Evolutionary conservation across 371 early-diverging fungal genomes (phyloP), one percentile per base, ranked within the genome.

Genomic region (Nematocida ironsii): DNA sequence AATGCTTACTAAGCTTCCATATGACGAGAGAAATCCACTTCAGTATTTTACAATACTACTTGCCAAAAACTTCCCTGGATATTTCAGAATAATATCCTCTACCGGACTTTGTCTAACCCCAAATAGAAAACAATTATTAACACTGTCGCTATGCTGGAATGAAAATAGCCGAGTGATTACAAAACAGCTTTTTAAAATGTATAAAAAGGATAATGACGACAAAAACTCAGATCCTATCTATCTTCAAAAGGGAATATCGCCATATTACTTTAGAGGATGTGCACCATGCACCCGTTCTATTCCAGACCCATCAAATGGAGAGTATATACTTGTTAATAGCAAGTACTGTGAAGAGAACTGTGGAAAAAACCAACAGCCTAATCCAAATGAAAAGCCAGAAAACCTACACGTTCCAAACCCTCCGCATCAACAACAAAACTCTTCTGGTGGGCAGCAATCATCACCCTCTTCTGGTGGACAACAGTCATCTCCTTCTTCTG

Each of bases 231-330:
- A 54, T 1, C 16, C 48, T 6, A 64, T 64, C 5, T 16, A 27
- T 27, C 2, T 73, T 48, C 25, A 23, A 7, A 62, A 62, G 25
- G 73, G 69, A 48, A 78, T 78, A 23, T 56, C 61, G 13, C 50
- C 67, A 48, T 55, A 69, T 56, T 78, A 78, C 62, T 78, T 78
- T 9, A 33, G 42, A 23, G 80, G 69, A 2, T 48, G 52, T 1
- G 80, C 80, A 0, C 80, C 80, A 18, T 68, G 67, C 54, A 55
- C 71, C 16, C 9, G 71, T 39, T 20, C 11, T 45, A 54, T 60
- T 68, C 80, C 80, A 70, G 80, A 78, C 40, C 44, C 23, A 0
- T 20, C 52, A 6, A 69, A 68, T 20, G 80, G 80, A 1, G 11
- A 54, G 27, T 78, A 54, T 54, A 23, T 69, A 6, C 58, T 78